Conservation (phyloP, 2,329 filamentous ascomycete species). For the Nemania sp. region DNA sequence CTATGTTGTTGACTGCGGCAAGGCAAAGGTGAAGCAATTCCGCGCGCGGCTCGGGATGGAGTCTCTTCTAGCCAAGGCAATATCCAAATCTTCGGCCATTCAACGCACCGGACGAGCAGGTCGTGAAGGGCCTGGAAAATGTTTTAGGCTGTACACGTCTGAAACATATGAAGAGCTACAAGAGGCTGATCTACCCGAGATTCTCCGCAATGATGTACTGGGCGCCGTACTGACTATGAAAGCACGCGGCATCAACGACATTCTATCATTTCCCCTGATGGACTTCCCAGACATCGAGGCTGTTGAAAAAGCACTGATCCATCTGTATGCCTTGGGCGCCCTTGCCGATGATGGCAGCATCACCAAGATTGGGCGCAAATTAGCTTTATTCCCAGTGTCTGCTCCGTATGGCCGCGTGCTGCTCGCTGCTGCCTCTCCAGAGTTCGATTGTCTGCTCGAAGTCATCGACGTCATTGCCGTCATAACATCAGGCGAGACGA, state of each 20-base stretch:
- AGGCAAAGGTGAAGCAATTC: slow-evolving; percentile 93
- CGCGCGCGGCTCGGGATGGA: slow-evolving; percentile 83
- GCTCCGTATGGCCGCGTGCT: slow-evolving; percentile 81
- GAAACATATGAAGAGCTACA: slow-evolving; percentile 70
- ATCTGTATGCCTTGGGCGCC: slow-evolving; percentile 78
- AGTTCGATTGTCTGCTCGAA: slow-evolving; percentile 74
- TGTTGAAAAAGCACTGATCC: slow-evolving; percentile 78
- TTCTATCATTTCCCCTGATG: slow-evolving; percentile 82
- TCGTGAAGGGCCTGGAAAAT: slow-evolving; percentile 87
- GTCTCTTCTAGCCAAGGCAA: slow-evolving; percentile 84
- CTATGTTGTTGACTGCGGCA: slow-evolving; percentile 90
- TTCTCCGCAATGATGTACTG: slow-evolving; percentile 84
- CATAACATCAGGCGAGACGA: slow-evolving; percentile 64
- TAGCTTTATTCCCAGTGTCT: slow-evolving; percentile 82
- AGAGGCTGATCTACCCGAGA: slow-evolving; percentile 81
- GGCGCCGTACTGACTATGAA: slow-evolving; percentile 92
- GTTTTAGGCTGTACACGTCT: slow-evolving; percentile 86
- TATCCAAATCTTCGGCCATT: slow-evolving; percentile 90
- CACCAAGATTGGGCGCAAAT: slow-evolving; percentile 71
- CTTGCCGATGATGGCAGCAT: slow-evolving; percentile 73
- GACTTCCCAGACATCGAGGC: slow-evolving; percentile 77
- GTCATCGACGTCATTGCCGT: slow-evolving; percentile 80
- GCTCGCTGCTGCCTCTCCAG: slow-evolving; percentile 72
- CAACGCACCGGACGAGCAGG: slow-evolving; percentile 91
- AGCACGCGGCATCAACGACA: slow-evolving; percentile 80